phyloP scores from a whole-genome alignment of 2,329 filamentous ascomycete species.

The Cladophialophora carrionii region DNA sequence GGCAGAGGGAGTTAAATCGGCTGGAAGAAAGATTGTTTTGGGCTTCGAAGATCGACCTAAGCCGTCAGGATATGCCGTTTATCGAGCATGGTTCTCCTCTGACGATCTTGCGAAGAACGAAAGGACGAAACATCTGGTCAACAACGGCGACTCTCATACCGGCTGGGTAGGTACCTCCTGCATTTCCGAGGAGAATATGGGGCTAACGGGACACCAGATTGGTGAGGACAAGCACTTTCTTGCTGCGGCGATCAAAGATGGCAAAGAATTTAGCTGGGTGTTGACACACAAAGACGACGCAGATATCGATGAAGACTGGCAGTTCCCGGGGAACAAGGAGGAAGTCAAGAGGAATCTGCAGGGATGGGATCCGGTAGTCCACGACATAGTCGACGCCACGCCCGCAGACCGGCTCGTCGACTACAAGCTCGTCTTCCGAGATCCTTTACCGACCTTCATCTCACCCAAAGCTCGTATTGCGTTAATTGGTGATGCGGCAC shows the following conservation, averaged over 20 bases:
- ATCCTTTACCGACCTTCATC: slow-evolving; percentile 39
- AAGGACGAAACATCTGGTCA: slow-evolving; percentile 58
- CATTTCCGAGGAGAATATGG: neutral
- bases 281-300: slow-evolving; percentile 55
- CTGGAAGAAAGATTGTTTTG: slow-evolving; percentile 36
- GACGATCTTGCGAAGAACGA: slow-evolving; percentile 56
- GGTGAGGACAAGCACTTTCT: slow-evolving; percentile 56
- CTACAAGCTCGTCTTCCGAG: slow-evolving; percentile 35
- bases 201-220: slow-evolving; percentile 16
- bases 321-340: slow-evolving; percentile 56
- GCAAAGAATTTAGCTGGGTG: slow-evolving; percentile 59
- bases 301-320: slow-evolving; percentile 61
- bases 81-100: slow-evolving; percentile 42
- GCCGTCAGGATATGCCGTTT: slow-evolving; percentile 42
- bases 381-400: slow-evolving; percentile 39
- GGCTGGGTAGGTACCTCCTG: slow-evolving; percentile 44
- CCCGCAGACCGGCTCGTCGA: slow-evolving; percentile 31
- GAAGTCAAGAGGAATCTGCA: slow-evolving; percentile 57
- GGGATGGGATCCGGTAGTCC: slow-evolving; percentile 53
- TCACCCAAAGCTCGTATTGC: slow-evolving; percentile 52
- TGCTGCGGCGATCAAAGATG: slow-evolving; percentile 57
- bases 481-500: slow-evolving; percentile 57
- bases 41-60: slow-evolving; percentile 44
- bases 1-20: slow-evolving; percentile 34
- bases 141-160: slow-evolving; percentile 56